Conservation (phyloP, 1,139 yeast species). For the Blastobotrys serpentis region DNA sequence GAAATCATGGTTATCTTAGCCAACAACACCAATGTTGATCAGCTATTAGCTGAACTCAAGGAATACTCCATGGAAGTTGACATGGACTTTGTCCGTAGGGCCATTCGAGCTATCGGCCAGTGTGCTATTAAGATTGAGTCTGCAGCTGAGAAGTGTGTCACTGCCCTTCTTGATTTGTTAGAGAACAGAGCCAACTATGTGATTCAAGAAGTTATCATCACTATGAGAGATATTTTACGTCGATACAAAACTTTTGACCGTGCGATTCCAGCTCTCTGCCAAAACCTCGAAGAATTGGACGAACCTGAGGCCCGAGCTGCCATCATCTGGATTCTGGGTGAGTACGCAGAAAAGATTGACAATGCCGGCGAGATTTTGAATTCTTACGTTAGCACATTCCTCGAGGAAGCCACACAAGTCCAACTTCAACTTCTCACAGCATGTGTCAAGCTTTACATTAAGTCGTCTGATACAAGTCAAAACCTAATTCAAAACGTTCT, state of each 20-base stretch:
- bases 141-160: conserved; percentile 67
- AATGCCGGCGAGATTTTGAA: conserved; percentile 46
- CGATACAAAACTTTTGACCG: conserved; percentile 68
- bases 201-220: conserved; percentile 76
- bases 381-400: conserved; percentile 58
- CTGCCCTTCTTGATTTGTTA: conserved; percentile 68
- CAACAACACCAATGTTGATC: conserved; percentile 62
- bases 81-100: conserved; percentile 77
- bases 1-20: conserved; percentile 88
- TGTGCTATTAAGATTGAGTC: conserved; percentile 76
- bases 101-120: conserved; percentile 83
- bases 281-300: conserved; percentile 57
- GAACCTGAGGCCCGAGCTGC: conserved; percentile 67
- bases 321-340: conserved; percentile 89
- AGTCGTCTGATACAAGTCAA: conserved; percentile 46
- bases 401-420: conserved; percentile 69
- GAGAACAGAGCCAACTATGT: conserved; percentile 77
- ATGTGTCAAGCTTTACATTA: conserved; percentile 69
- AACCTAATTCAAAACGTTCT: conserved; percentile 66
- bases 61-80: conserved; percentile 95
- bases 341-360: conserved; percentile 75
- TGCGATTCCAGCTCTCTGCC: conserved; percentile 67
- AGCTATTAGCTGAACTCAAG: conserved; percentile 77
- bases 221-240: conserved; percentile 73
- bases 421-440: conserved; percentile 78